These are phyloP conservation scores for Diddensiella santjacobensis DNA, from an alignment of 805 yeast genomes.

Conservation along the genomic window DNA sequence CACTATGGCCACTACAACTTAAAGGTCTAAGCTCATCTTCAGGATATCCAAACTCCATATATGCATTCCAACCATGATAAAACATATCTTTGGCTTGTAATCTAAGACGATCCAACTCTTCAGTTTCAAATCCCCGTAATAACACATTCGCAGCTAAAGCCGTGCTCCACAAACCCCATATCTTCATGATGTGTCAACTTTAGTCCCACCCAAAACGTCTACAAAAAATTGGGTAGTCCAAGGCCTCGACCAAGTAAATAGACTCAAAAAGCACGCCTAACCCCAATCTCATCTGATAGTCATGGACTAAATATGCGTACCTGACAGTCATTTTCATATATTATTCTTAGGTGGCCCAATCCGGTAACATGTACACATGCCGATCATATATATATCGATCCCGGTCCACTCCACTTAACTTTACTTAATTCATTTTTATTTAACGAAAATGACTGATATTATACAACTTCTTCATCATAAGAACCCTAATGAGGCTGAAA, in stretches of 20 bases:
- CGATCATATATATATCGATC: neutral
- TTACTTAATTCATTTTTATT: too few species aligned
- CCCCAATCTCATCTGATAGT: too few species aligned
- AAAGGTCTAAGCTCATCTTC: slow-evolving; percentile 73
- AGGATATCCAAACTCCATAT: slow-evolving; percentile 70
- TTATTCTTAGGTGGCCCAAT: slow-evolving; percentile 3
- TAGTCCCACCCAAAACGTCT: too few species aligned
- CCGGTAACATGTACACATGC: slow-evolving; percentile 9
- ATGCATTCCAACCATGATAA: slow-evolving; percentile 69
- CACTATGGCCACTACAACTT: slow-evolving; percentile 62
- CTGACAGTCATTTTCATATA: neutral
- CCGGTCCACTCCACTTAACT: too few species aligned
- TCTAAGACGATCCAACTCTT: neutral
- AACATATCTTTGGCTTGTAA: slow-evolving; percentile 48
- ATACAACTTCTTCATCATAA: neutral
- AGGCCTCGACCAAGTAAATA: too few species aligned
- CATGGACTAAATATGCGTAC: too few species aligned
- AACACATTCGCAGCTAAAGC: neutral
- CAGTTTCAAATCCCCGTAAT: neutral
- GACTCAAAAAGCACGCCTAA: too few species aligned
- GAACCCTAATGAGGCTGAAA: neutral
- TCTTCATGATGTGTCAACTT: neutral
- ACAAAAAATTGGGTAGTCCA: too few species aligned
- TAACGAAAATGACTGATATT: too few species aligned
- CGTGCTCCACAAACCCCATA: neutral